Evolutionary conservation across 1,284 basidiomycete species (phyloP).

Genomic region (Apiotrichum laibachii): DNA sequence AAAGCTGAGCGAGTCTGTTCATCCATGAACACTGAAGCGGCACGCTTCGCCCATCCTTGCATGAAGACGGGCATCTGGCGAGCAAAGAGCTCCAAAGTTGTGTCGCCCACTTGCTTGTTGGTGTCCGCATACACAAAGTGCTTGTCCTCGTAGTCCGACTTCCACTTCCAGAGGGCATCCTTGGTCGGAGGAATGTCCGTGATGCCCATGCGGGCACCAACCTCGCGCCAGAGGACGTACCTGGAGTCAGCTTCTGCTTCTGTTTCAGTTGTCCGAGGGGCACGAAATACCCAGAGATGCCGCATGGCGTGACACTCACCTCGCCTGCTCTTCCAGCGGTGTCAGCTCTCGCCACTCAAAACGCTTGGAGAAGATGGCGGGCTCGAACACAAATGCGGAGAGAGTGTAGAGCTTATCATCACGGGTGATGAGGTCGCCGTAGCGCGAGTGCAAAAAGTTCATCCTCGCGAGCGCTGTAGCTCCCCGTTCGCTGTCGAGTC

Average conservation of each 20-base stretch:
- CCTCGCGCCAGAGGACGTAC: slow-evolving; percentile 22
- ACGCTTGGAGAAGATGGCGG: slow-evolving; percentile 1
- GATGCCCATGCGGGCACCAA: slow-evolving; percentile 23
- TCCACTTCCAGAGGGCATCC: slow-evolving; percentile 13
- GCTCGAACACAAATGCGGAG: slow-evolving; percentile 18
- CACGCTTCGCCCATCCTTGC: slow-evolving; percentile 1
- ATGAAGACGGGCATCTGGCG: slow-evolving; percentile 7
- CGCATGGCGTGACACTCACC: slow-evolving; percentile 7
- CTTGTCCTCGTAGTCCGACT: slow-evolving; percentile 6
- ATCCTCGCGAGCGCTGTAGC: slow-evolving; percentile 17
- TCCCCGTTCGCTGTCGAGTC: slow-evolving; percentile 16
- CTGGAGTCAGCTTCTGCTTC: slow-evolving; percentile 5
- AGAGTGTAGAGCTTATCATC: slow-evolving; percentile 23
- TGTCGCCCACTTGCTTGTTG: slow-evolving; percentile 14
- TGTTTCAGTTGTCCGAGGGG: not conserved
- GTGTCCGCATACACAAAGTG: slow-evolving; percentile 7
- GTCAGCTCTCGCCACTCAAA: slow-evolving; percentile 14
- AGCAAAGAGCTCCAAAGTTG: slow-evolving; percentile 13
- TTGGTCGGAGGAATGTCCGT: slow-evolving; percentile 13
- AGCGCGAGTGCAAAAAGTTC: slow-evolving; percentile 20
- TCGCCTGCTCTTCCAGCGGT: slow-evolving; percentile 16
- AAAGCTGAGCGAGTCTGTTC: slow-evolving; percentile 17
- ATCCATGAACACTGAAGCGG: slow-evolving; percentile 14
- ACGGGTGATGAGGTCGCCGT: slow-evolving; percentile 15
- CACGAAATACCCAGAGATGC: no score